Percentiles rank a stretch among this genome's conserved stretches.
These are phyloP conservation scores for Tricholoma bakamatsutake DNA, from an alignment of 768 basidiomycete species.

Conservation along the genomic window DNA sequence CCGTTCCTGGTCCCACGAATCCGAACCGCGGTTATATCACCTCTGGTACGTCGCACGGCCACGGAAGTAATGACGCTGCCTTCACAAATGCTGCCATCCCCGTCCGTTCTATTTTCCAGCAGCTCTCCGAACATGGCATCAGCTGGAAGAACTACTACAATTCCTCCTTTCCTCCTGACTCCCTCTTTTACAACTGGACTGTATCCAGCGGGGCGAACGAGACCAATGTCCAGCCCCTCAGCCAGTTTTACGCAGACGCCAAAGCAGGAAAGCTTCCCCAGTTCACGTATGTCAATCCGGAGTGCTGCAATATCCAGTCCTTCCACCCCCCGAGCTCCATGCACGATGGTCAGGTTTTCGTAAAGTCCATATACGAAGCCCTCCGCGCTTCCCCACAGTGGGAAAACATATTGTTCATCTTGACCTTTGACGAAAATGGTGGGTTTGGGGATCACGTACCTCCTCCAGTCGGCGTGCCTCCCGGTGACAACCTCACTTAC, in stretches of 20 bases:
- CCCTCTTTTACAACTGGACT: slow-evolving; percentile 19
- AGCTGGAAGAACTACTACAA: too few relatives aligned
- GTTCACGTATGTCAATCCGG: slow-evolving; percentile 23
- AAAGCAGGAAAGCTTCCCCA: slow-evolving; percentile 20
- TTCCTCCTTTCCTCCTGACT: slow-evolving; percentile 17
- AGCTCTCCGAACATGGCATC: too few relatives aligned
- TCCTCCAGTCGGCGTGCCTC: slow-evolving; percentile 23
- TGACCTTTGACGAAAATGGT: slow-evolving; percentile 28
- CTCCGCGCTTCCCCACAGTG: slow-evolving; percentile 23
- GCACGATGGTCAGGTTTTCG: slow-evolving; percentile 21
- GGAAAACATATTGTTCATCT: slow-evolving; percentile 23
- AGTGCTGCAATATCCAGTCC: slow-evolving; percentile 20
- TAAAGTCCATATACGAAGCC: slow-evolving; percentile 27
- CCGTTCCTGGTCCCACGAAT: too few relatives aligned
- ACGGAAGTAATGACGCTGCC: too few relatives aligned
- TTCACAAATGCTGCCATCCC: too few relatives aligned
- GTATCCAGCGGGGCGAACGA: slow-evolving; percentile 9
- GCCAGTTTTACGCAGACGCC: slow-evolving; percentile 25
- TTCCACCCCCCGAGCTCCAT: slow-evolving; percentile 23
- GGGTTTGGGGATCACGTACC: slow-evolving; percentile 29
- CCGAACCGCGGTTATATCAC: too few relatives aligned
- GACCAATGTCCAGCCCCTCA: slow-evolving; percentile 19
- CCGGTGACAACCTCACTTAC: slow-evolving; percentile 22
- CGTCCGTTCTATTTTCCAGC: too few relatives aligned
- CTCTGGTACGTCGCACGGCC: too few relatives aligned